Base-by-base conservation (phyloP, 208 protist genomes). In the Leishmania braziliensis region DNA sequence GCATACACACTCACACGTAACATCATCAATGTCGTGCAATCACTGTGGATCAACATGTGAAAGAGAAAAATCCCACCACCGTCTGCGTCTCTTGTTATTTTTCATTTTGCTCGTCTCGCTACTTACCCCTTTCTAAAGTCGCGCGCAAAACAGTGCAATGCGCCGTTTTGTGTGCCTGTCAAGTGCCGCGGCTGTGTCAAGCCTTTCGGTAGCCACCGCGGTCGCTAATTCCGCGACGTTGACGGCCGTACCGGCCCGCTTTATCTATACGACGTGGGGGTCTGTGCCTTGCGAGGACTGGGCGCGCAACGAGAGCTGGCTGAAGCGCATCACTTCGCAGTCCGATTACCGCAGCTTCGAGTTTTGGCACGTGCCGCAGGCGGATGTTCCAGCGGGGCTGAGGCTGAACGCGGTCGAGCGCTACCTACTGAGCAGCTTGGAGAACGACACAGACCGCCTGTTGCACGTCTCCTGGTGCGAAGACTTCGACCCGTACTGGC, bases 401-500 rank as follows among this genome's bases (percentile, higher is more conserved):
- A 56, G 86, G 58, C 87, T 98, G 50, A 92, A 87, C 62, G 53
- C 83, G 43, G 87, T 92, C 50, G 95, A 97, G 85, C 74, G 77
- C 56, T 98, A 97, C 78, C 90, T 98, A 33, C 86, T 98, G 77
- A 95, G 91, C 84, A 85, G 85, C 82, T 89, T 98, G 29, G 90
- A 95, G 82, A 89, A 98, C 85, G 95, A 98, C 80, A 95, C 92
- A 43, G 84, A 92, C 23, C 92, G 93, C 23, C 86, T 98, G 65
- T 71, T 96, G 80, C 77, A 95, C 71, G 58, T 98, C 26, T 87
- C 83, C 86, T 98, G 95, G 95, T 92, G 90, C 66, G 92, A 92
- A 60, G 95, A 97, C 84, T 98, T 98, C 80, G 95, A 98, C 85
- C 86, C 93, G 26, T 98, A 96, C 88, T 98, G 95, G 95, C 81